Percentiles rank a stretch among this genome's conserved stretches.
Conservation (phyloP, 257 asterid species). For the Capsicum pubescens region DNA sequence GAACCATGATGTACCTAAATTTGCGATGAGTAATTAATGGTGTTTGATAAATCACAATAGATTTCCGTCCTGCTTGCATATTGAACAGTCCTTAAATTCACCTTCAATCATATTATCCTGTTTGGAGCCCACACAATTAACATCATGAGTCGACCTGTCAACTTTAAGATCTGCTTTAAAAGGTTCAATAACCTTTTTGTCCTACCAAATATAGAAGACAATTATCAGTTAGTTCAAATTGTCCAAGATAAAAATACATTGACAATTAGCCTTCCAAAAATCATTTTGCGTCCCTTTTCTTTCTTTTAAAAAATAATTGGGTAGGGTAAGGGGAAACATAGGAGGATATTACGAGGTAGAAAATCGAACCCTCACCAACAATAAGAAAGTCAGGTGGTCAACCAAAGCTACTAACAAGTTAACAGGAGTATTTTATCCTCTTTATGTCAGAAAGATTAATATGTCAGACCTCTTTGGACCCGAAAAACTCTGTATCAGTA, state of each 20-base stretch:
- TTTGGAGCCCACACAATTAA: neutral
- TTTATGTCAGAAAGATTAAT: neutral
- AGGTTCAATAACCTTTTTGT: neutral
- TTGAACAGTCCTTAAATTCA: conserved; percentile 27
- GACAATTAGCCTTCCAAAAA: neutral
- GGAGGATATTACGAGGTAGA: too few relatives aligned
- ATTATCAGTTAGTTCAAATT: neutral
- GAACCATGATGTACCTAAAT: neutral
- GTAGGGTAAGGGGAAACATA: too few relatives aligned
- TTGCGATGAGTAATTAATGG: neutral
- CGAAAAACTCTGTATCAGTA: neutral
- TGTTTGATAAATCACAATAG: conserved; percentile 38
- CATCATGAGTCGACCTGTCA: conserved; percentile 27
- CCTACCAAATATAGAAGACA: conserved; percentile 25
- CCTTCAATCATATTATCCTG: conserved; percentile 27
- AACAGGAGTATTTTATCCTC: neutral
- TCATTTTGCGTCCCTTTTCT: neutral
- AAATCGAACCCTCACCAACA: too few relatives aligned
- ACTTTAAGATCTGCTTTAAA: neutral
- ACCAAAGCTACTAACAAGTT: too few relatives aligned
- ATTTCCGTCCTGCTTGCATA: conserved; percentile 35
- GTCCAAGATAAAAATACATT: neutral
- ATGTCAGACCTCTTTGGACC: neutral
- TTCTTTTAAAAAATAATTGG: too few relatives aligned
- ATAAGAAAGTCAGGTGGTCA: too few relatives aligned